phyloP scores from a whole-genome alignment of 805 yeast species.

The Myxozyma lipomycoides region DNA sequence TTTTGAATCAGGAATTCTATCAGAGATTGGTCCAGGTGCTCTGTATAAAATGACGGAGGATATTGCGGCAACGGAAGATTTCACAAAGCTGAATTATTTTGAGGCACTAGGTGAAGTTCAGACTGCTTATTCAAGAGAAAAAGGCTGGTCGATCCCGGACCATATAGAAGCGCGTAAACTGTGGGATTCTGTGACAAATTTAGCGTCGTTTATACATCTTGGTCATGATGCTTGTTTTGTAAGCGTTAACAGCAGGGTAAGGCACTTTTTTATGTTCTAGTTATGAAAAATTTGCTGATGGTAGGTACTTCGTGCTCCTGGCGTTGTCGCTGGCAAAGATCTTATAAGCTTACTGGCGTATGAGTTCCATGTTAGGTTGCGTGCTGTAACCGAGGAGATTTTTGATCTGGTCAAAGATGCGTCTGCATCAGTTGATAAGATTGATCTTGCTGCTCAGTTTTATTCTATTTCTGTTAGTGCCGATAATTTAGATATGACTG shows the following conservation, averaged over 20 bases:
- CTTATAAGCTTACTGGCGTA: constrained; percentile 27
- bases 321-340: neutral
- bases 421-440: neutral
- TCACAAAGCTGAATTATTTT: constrained; percentile 16
- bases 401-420: constrained; percentile 1
- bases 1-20: neutral
- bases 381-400: constrained; percentile 16
- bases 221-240: constrained; percentile 2
- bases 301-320: constrained; percentile 6
- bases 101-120: constrained; percentile 1
- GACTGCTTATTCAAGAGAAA: constrained; percentile 5
- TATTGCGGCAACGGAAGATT: constrained; percentile 8
- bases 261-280: neutral
- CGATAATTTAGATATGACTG: constrained; percentile 9
- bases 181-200: constrained; percentile 13
- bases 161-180: constrained; percentile 13
- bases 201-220: constrained; percentile 5
- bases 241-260: constrained; percentile 15
- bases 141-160: constrained; percentile 27
- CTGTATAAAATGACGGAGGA: constrained; percentile 2
- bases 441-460: constrained; percentile 15
- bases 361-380: constrained; percentile 26
- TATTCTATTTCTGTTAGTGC: constrained; percentile 6
- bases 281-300: neutral
- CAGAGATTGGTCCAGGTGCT: constrained; percentile 9